Evolutionary conservation across 2,329 filamentous ascomycete genomes (phyloP).

Genomic region (Harringtonia aguacate): DNA sequence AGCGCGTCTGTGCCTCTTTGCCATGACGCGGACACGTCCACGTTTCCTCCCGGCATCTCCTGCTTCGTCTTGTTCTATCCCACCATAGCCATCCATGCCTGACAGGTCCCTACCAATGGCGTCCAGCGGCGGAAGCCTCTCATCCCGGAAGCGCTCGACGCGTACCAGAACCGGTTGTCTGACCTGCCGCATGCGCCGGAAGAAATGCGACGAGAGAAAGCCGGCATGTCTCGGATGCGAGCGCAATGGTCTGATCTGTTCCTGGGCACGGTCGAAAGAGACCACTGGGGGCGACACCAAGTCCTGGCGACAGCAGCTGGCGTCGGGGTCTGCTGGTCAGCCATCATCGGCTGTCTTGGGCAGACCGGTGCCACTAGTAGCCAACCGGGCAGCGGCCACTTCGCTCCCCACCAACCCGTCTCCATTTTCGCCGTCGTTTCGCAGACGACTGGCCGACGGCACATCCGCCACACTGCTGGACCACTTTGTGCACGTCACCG

Average conservation of each 20-base stretch:
- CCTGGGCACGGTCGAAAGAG: neutral
- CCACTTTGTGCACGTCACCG: neutral
- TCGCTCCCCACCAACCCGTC: too few species aligned
- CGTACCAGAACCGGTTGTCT: neutral
- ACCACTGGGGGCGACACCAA: neutral
- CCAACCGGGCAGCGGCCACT: neutral
- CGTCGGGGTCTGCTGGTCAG: neutral
- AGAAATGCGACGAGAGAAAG: neutral
- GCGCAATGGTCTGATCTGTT: neutral
- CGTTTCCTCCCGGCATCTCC: too few species aligned
- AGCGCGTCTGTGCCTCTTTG: too few species aligned
- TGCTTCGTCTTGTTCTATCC: too few species aligned
- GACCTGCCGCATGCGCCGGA: neutral
- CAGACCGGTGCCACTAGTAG: too few species aligned
- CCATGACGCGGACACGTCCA: too few species aligned
- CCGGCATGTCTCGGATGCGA: neutral
- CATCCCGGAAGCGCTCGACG: neutral
- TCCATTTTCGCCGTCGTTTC: neutral
- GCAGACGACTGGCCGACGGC: neutral
- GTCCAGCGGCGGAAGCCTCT: neutral
- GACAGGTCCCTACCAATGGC: neutral
- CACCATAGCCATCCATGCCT: neutral
- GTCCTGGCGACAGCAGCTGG: neutral
- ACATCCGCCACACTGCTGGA: neutral
- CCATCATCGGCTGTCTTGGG: neutral